Percentiles rank a stretch among this genome's conserved stretches.
Evolutionary conservation across 2,329 filamentous ascomycete genomes (phyloP).

Genomic region (Arthrobotrys sinensis): DNA sequence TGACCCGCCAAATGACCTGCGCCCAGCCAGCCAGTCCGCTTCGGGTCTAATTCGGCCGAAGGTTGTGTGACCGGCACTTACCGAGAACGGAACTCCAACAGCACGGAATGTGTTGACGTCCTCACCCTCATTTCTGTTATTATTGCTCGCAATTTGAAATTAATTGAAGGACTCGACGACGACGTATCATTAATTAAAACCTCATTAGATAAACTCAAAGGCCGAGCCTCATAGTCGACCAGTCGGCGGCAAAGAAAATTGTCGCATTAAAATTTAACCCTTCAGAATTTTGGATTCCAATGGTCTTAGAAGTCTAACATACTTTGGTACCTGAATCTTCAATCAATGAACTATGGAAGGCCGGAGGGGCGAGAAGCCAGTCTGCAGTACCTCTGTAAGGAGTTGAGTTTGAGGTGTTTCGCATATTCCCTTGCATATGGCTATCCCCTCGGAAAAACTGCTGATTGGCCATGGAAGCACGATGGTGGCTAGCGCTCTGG

Average conservation of each 20-base stretch:
- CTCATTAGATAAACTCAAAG: no score
- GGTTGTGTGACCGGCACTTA: slow-evolving; percentile 26
- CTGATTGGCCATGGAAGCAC: neutral
- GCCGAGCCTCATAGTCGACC: no score
- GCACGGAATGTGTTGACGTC: slow-evolving; percentile 35
- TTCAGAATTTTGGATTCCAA: neutral
- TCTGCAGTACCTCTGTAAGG: neutral
- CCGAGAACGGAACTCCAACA: slow-evolving; percentile 48
- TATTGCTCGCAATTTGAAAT: neutral
- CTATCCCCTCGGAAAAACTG: slow-evolving; percentile 1
- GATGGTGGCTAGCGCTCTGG: neutral
- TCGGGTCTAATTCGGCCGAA: slow-evolving; percentile 20
- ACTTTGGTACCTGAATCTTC: slow-evolving; percentile 18
- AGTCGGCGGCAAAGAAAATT: neutral
- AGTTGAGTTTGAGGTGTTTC: neutral
- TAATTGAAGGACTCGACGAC: neutral
- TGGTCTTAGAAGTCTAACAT: neutral
- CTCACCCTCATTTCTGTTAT: neutral
- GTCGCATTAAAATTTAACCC: neutral
- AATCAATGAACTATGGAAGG: neutral
- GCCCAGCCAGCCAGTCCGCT: slow-evolving; percentile 10
- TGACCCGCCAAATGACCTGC: neutral
- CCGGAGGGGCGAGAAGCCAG: neutral
- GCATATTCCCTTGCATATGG: neutral
- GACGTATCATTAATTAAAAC: no score